These are phyloP conservation scores for Xylaria venustula DNA, from an alignment of 495 filamentous ascomycete species.

Conservation along the genomic window DNA sequence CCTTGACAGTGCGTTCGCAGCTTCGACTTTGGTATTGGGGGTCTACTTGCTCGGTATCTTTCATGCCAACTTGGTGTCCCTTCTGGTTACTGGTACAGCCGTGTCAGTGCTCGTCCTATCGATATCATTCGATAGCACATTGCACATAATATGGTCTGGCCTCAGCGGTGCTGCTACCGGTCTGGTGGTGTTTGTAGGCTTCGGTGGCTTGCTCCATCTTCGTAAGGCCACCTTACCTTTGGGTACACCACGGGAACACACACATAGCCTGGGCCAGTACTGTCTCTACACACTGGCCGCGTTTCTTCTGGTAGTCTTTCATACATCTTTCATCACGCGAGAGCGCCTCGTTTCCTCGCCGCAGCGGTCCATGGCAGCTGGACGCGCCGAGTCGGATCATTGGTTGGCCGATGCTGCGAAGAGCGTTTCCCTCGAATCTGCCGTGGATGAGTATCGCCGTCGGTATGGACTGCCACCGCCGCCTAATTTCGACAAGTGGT, in stretches of 20 bases:
- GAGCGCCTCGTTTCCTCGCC: constrained; percentile 16
- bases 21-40: constrained; percentile 14
- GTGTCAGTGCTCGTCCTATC: constrained; percentile 25
- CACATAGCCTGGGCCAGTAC: constrained; percentile 19
- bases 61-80: constrained; percentile 14
- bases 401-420: constrained; percentile 42
- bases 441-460: constrained; percentile 55
- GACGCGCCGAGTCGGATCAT: constrained; percentile 41
- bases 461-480: constrained; percentile 59
- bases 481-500: constrained; percentile 70
- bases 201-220: constrained; percentile 20
- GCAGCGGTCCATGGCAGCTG: constrained; percentile 43
- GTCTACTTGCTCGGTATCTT: constrained; percentile 24
- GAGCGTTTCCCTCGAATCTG: constrained; percentile 49
- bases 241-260: constrained; percentile 4
- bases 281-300: constrained; percentile 15
- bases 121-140: constrained; percentile 21
- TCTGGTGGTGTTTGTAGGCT: constrained; percentile 21
- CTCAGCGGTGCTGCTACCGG: constrained; percentile 17
- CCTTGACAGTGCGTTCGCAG: constrained; percentile 18
- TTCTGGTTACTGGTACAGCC: constrained; percentile 16
- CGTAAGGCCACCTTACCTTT: constrained; percentile 11
- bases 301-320: constrained; percentile 19
- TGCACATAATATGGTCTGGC: constrained; percentile 24
- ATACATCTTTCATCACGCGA: constrained; percentile 13